phyloP scores from a whole-genome alignment of 1,139 yeast species.

The Pneumocystis jirovecii region DNA sequence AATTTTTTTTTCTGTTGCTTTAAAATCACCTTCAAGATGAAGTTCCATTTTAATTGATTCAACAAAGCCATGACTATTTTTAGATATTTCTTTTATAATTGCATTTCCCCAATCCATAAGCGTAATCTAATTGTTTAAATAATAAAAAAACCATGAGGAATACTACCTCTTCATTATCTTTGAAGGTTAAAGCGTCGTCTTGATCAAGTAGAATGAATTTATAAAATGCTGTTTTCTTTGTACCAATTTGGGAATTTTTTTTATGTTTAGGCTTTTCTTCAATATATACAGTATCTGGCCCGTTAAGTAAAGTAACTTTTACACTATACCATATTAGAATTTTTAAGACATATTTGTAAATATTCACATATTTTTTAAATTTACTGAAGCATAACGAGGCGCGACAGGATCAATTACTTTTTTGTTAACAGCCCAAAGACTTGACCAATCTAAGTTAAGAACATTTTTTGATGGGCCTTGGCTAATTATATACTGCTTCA shows the following conservation, averaged over 20 bases:
- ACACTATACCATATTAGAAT: slow-evolving; percentile 23
- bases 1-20: slow-evolving; percentile 85
- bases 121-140: slow-evolving; percentile 34
- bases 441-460: slow-evolving; percentile 89
- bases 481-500: slow-evolving; percentile 76
- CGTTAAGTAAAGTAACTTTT: slow-evolving; percentile 30
- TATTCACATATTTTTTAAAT: slow-evolving; percentile 43
- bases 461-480: slow-evolving; percentile 97
- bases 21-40: slow-evolving; percentile 92
- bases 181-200: slow-evolving; percentile 64
- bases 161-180: slow-evolving; percentile 47
- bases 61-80: slow-evolving; percentile 37
- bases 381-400: slow-evolving; percentile 82
- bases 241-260: slow-evolving; percentile 85
- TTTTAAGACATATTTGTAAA: slow-evolving; percentile 24
- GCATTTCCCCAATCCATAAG: slow-evolving; percentile 99
- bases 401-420: slow-evolving; percentile 92
- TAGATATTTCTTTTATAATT: slow-evolving; percentile 56
- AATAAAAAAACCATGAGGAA: neutral
- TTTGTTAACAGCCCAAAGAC: slow-evolving; percentile 94
- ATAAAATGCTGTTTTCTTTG: slow-evolving; percentile 58
- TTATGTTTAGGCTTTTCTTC: slow-evolving; percentile 87
- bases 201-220: slow-evolving; percentile 64
- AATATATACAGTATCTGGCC: slow-evolving; percentile 44
- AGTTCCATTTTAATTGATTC: slow-evolving; percentile 64